Conservation (phyloP, 2,329 filamentous ascomycete species). For the Zasmidium citrigriseum region DNA sequence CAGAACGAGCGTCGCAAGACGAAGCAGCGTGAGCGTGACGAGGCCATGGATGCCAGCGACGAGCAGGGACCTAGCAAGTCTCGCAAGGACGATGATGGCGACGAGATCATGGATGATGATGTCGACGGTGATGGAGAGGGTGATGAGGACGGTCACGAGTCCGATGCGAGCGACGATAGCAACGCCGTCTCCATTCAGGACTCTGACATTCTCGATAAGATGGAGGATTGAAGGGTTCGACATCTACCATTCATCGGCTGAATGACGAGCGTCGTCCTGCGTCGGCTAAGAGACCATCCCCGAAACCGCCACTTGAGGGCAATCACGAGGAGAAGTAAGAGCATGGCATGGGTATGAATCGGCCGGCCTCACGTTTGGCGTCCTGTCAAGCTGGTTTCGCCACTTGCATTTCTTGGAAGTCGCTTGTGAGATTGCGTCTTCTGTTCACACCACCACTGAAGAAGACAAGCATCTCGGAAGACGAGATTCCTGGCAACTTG, state of each 20-base stretch:
- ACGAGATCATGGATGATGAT: constrained; percentile 11
- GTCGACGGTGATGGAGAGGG: constrained; percentile 12
- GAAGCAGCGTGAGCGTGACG: constrained; percentile 13
- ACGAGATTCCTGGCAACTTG: neutral
- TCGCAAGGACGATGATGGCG: constrained; percentile 1
- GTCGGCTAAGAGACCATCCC: too few species aligned
- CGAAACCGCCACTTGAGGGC: neutral
- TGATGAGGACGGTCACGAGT: constrained; percentile 18
- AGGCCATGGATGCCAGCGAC: constrained; percentile 3
- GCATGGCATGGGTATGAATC: neutral
- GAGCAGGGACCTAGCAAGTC: too few species aligned
- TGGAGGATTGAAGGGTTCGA: constrained; percentile 22
- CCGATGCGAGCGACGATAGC: constrained; percentile 21
- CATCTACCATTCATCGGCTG: too few species aligned
- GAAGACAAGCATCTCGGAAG: neutral
- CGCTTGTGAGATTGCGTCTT: too few species aligned
- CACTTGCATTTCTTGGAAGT: neutral
- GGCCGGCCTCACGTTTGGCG: neutral
- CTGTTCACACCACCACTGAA: neutral
- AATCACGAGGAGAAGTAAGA: neutral
- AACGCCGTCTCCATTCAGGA: constrained; percentile 29
- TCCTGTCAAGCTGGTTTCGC: neutral
- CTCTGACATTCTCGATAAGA: constrained; percentile 29
- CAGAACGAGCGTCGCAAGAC: constrained; percentile 23
- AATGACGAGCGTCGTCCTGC: too few species aligned